phyloP scores from a whole-genome alignment of 257 asterid genomes.

The Nicotiana benthamiana region DNA sequence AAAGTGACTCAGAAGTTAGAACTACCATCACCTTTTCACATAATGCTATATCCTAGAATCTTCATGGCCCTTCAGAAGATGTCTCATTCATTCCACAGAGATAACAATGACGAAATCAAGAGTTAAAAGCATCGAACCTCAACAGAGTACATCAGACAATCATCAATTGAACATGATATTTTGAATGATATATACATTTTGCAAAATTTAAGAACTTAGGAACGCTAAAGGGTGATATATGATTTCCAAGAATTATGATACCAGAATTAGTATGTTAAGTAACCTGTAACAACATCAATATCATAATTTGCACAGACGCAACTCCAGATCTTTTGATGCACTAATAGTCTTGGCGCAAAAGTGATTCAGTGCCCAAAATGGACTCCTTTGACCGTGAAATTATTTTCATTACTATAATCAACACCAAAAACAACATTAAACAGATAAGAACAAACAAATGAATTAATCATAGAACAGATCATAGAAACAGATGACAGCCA shows the following conservation, averaged over 20 bases:
- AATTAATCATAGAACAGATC: not conserved
- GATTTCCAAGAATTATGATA: not conserved
- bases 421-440: too few relatives aligned
- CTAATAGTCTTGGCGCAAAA: too few relatives aligned
- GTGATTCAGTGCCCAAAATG: too few relatives aligned
- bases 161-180: not conserved
- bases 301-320: too few relatives aligned
- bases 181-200: not conserved
- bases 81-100: not conserved
- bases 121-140: not conserved
- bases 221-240: not conserved
- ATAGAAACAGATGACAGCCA: not conserved
- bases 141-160: not conserved
- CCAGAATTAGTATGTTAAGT: not conserved
- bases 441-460: too few relatives aligned
- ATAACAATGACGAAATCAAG: not conserved
- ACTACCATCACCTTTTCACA: not conserved
- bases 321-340: too few relatives aligned
- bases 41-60: not conserved
- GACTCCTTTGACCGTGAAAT: too few relatives aligned
- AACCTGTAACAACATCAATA: too few relatives aligned
- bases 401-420: too few relatives aligned
- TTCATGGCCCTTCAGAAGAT: not conserved
- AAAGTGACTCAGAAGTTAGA: not conserved
- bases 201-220: not conserved